Evolutionary conservation across 495 filamentous ascomycete genomes (phyloP).

Genomic region (Annulohypoxylon maeteangense): DNA sequence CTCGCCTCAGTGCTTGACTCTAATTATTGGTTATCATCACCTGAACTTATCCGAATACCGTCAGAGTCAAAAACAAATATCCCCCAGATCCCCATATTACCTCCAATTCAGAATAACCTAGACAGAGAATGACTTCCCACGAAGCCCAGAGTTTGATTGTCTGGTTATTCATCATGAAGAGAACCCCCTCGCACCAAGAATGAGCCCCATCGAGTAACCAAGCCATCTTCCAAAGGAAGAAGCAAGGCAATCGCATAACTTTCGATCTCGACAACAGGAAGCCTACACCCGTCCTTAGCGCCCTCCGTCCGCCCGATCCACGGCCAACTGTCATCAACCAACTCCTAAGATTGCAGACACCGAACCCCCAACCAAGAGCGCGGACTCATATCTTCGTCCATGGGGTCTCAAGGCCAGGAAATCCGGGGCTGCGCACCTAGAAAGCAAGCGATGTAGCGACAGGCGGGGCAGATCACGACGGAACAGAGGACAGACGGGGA

Average conservation of each 20-base stretch:
- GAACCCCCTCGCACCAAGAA: constrained; percentile 97
- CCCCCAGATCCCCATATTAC: constrained; percentile 74
- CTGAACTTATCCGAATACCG: constrained; percentile 64
- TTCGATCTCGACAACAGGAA: constrained; percentile 88
- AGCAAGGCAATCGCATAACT: constrained; percentile 97
- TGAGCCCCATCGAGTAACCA: constrained; percentile 99
- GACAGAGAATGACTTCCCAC: constrained; percentile 53
- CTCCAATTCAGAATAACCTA: constrained; percentile 50
- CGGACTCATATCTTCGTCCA: constrained; percentile 93
- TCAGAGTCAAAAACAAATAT: constrained; percentile 38
- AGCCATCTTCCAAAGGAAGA: constrained; percentile 59
- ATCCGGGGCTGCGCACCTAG: constrained; percentile 30
- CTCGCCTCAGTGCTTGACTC: constrained; percentile 99
- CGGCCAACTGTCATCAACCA: constrained; percentile 54
- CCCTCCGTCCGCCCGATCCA: constrained; percentile 47
- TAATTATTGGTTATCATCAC: constrained; percentile 96
- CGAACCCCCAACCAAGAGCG: constrained; percentile 57
- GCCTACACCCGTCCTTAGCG: constrained; percentile 57
- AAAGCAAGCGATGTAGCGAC: constrained; percentile 50
- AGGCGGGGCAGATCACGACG: constrained; percentile 57
- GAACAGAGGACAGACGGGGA: constrained; percentile 69
- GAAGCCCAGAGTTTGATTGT: constrained; percentile 58
- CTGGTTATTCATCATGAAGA: constrained; percentile 39
- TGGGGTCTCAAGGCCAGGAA: constrained; percentile 59
- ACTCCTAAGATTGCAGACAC: constrained; percentile 50